These are phyloP conservation scores for Coriolopsis trogii DNA, from an alignment of 1,284 basidiomycete species.

Conservation along the genomic window DNA sequence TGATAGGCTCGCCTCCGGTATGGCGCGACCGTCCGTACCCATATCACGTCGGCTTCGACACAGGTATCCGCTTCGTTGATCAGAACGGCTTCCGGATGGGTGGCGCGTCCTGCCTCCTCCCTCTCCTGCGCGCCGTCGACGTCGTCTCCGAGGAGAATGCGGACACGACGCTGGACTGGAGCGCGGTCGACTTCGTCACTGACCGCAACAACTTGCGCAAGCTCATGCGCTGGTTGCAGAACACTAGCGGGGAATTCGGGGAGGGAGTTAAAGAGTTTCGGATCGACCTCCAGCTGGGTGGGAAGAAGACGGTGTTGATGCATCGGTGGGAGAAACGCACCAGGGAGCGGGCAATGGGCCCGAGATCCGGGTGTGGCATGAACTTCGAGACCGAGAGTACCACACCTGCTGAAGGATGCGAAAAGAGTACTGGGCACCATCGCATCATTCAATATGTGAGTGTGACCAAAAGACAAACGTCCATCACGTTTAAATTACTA, in stretches of 20 bases:
- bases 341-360: slow-evolving; percentile 13
- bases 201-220: slow-evolving; percentile 62
- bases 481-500: neutral
- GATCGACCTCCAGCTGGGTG: slow-evolving; percentile 59
- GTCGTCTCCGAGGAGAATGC: slow-evolving; percentile 36
- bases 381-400: slow-evolving; percentile 55
- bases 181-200: slow-evolving; percentile 54
- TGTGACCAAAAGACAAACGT: neutral
- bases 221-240: slow-evolving; percentile 53
- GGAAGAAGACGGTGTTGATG: slow-evolving; percentile 53
- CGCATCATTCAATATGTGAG: slow-evolving; percentile 55
- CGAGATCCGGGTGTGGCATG: slow-evolving; percentile 41
- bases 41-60: slow-evolving; percentile 51
- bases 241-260: slow-evolving; percentile 14
- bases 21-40: slow-evolving; percentile 51
- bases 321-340: slow-evolving; percentile 38
- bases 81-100: slow-evolving; percentile 51
- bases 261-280: slow-evolving; percentile 46
- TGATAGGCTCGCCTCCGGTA: slow-evolving; percentile 50
- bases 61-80: slow-evolving; percentile 45
- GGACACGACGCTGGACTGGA: slow-evolving; percentile 43
- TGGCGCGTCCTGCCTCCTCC: slow-evolving; percentile 43
- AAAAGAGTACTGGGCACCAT: slow-evolving; percentile 49
- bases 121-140: slow-evolving; percentile 54
- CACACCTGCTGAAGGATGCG: slow-evolving; percentile 42